phyloP scores from a whole-genome alignment of 805 yeast species.

The Zygosaccharomyces pseudorouxii region DNA sequence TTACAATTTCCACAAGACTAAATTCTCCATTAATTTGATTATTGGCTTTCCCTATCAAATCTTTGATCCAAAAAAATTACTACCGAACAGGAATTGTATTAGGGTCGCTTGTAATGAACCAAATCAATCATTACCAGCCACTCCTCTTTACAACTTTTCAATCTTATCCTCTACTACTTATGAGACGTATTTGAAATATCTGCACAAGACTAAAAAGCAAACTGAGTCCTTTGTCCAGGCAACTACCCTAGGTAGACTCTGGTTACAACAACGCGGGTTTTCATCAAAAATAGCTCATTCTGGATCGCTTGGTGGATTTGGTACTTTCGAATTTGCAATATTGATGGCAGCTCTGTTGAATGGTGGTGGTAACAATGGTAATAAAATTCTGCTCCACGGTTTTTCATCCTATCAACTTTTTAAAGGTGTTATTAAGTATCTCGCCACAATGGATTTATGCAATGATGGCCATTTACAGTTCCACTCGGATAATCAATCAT shows the following conservation, averaged over 20 bases:
- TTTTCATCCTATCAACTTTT: slow-evolving; percentile 91
- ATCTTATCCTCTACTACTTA: slow-evolving; percentile 64
- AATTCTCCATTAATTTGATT: slow-evolving; percentile 65
- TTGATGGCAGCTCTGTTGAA: slow-evolving; percentile 75
- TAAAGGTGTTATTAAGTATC: slow-evolving; percentile 76
- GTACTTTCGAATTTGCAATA: slow-evolving; percentile 82
- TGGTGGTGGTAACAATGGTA: slow-evolving; percentile 77
- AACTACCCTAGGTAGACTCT: slow-evolving; percentile 74
- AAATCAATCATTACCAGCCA: slow-evolving; percentile 49
- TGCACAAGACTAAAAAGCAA: slow-evolving; percentile 69
- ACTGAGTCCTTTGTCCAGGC: slow-evolving; percentile 86
- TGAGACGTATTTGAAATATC: slow-evolving; percentile 65
- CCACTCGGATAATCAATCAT: slow-evolving; percentile 41
- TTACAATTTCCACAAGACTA: slow-evolving; percentile 63
- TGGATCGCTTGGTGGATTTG: slow-evolving; percentile 63
- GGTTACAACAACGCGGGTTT: slow-evolving; percentile 87
- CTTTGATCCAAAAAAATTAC: slow-evolving; percentile 70
- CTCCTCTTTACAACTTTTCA: slow-evolving; percentile 84
- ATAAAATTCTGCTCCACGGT: slow-evolving; percentile 74
- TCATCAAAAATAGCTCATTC: slow-evolving; percentile 56
- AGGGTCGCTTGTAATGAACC: slow-evolving; percentile 53
- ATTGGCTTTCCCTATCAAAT: slow-evolving; percentile 66
- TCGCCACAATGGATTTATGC: slow-evolving; percentile 74
- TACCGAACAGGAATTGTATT: slow-evolving; percentile 77
- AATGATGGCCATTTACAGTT: slow-evolving; percentile 63